phyloP scores from a whole-genome alignment of 2,329 filamentous ascomycete genomes.

The Alternaria alternata region DNA sequence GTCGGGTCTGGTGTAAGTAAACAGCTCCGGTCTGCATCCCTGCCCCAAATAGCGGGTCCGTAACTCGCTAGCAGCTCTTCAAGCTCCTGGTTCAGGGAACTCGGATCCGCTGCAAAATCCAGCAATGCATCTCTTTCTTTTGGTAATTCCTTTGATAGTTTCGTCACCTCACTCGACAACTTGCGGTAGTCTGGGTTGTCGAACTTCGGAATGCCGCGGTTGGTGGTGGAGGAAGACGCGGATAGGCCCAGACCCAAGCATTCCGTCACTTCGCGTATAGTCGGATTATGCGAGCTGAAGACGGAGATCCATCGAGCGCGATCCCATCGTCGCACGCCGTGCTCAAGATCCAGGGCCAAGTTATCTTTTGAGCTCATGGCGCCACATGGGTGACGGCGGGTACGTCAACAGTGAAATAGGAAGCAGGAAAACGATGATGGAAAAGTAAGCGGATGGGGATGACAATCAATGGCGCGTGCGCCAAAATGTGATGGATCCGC shows the following conservation, averaged over 20 bases:
- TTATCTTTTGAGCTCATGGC: conserved; percentile 45
- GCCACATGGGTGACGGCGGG: conserved; percentile 28
- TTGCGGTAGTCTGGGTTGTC: conserved; percentile 49
- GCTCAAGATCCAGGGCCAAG: conserved; percentile 40
- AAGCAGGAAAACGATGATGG: conserved; percentile 20
- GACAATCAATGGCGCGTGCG: conserved; percentile 29
- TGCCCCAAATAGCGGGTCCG: conserved; percentile 48
- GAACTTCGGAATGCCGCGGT: conserved; percentile 51
- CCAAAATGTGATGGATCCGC: conserved; percentile 27
- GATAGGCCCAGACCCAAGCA: conserved; percentile 47
- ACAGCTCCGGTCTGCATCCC: conserved; percentile 44
- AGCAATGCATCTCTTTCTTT: conserved; percentile 49
- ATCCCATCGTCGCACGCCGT: conserved; percentile 47
- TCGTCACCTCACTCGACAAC: conserved; percentile 47
- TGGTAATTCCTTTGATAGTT: conserved; percentile 47
- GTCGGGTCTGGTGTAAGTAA: conserved; percentile 42
- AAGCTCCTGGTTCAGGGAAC: conserved; percentile 42
- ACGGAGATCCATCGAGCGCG: conserved; percentile 47
- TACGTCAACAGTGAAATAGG: conserved; percentile 4
- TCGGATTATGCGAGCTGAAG: conserved; percentile 49
- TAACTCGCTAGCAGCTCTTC: conserved; percentile 44
- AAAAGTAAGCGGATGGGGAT: conserved; percentile 26
- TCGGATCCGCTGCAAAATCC: conserved; percentile 47
- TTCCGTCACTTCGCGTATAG: conserved; percentile 50
- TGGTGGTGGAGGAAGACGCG: conserved; percentile 46